Evolutionary conservation across 257 asterid species (phyloP), one percentile per base, ranked within the genome.

Genomic region (Anisodus acutangulus): DNA sequence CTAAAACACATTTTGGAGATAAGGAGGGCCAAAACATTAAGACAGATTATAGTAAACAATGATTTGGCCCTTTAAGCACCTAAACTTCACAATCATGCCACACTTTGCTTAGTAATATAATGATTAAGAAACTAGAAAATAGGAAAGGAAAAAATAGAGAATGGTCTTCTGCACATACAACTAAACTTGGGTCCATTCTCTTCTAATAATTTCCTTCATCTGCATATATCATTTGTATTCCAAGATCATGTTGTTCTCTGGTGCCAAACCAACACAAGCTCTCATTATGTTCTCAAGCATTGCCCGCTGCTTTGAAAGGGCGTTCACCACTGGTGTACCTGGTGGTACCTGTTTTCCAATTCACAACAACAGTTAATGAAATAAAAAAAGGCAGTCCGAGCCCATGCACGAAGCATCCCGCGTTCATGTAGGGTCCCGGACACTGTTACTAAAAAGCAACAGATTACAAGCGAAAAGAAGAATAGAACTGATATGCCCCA

Each of bases 241-340:
- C 93, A 97, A 86, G 49, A 95, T 97, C 99, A 97, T 97, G 93
- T 97, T 97, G 93, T 97, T 97, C 80, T 97, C 99, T 6, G 99
- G 98, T 62, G 99, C 97, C 91, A 97, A 89, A 51, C 99, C 99
- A 84, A 95, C 93, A 83, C 98, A 97, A 81, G 99, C 99, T 94
- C 99, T 93, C 86, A 97, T 3, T 80, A 97, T 97, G 87, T 97
- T 97, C 93, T 97, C 99, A 19, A 97, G 95, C 99, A 97, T 97
- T 16, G 98, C 93, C 83, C 99, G 86, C 86, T 94, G 99, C 91
- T 97, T 97, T 15, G 99, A 92, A 2, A 97, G 92, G 0, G 99
- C 99, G 85, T 97, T 97, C 88, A 97, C 99, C 78, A 97, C 99
- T 0, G 98, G 99, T 5, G 99, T 97, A 26, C 98, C 99, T 16